These are phyloP conservation scores for Amanita muscaria DNA, from an alignment of 768 basidiomycete genomes.

Conservation along the genomic window DNA sequence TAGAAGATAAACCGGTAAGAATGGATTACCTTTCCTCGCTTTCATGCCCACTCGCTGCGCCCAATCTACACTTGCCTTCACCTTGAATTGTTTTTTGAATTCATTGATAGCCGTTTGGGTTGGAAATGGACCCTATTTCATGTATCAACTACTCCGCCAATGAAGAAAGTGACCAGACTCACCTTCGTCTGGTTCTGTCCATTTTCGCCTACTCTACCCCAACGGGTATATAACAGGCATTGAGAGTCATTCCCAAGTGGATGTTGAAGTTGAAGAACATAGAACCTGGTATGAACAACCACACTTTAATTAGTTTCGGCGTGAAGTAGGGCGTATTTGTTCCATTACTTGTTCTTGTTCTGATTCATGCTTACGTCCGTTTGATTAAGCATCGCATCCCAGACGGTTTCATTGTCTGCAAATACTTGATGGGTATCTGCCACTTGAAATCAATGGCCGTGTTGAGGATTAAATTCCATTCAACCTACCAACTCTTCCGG, in stretches of 20 bases:
- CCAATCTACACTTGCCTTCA: conserved; percentile 44
- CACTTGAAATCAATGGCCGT: background rate
- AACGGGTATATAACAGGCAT: conserved; percentile 41
- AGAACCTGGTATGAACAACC: conserved; percentile 43
- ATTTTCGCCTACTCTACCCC: conserved; percentile 55
- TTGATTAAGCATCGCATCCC: conserved; percentile 60
- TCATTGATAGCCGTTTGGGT: conserved; percentile 31
- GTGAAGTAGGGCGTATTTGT: too few relatives aligned
- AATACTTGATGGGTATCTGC: conserved; percentile 47
- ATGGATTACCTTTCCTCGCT: conserved; percentile 35
- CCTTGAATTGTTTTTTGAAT: conserved; percentile 55
- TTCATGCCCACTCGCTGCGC: conserved; percentile 41
- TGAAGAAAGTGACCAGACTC: background rate
- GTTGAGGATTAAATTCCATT: conserved; percentile 1
- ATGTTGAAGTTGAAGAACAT: conserved; percentile 50
- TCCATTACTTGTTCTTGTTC: conserved; percentile 48
- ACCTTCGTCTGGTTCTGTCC: conserved; percentile 45
- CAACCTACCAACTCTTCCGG: conserved; percentile 37
- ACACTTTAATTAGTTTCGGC: too few relatives aligned
- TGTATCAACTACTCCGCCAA: too few relatives aligned
- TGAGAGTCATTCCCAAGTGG: conserved; percentile 29
- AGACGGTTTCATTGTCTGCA: conserved; percentile 28
- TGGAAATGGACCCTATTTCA: conserved; percentile 37
- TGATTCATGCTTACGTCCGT: conserved; percentile 39
- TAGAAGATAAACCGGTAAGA: background rate